Percentiles rank a stretch among this genome's conserved stretches.
Conservation (phyloP, 75 land plant genomes). For the Pinus taeda region DNA sequence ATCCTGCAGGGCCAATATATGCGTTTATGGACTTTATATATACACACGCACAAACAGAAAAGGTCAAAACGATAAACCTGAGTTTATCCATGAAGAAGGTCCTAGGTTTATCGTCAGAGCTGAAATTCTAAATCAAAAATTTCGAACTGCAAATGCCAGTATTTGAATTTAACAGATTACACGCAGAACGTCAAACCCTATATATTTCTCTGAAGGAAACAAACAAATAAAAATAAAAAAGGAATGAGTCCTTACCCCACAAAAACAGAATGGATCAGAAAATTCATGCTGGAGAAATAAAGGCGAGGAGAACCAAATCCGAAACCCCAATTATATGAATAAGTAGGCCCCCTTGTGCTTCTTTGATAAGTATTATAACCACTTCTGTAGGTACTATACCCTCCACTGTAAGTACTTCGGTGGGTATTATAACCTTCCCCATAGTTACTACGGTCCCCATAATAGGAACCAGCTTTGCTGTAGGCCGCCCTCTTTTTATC, state of each 20-base stretch:
- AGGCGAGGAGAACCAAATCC: background rate
- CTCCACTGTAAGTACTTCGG: background rate
- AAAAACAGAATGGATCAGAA: background rate
- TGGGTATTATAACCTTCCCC: background rate
- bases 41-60: too few species aligned
- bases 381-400: background rate
- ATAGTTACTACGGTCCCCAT: background rate
- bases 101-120: too few species aligned
- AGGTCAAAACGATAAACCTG: too few species aligned
- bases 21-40: too few species aligned
- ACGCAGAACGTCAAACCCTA: background rate
- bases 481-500: slow-evolving; percentile 53
- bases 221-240: background rate
- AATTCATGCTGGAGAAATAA: background rate
- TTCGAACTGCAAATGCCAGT: too few species aligned
- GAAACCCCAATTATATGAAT: background rate
- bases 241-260: background rate
- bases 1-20: too few species aligned
- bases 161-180: too few species aligned
- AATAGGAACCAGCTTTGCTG: slow-evolving; percentile 1
- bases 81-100: too few species aligned
- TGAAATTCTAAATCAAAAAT: too few species aligned
- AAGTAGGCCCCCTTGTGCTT: background rate
- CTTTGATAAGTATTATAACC: background rate
- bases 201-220: background rate